phyloP scores from a whole-genome alignment of 192 early-diverging fungal genomes.

The Umbelopsis vinacea region DNA sequence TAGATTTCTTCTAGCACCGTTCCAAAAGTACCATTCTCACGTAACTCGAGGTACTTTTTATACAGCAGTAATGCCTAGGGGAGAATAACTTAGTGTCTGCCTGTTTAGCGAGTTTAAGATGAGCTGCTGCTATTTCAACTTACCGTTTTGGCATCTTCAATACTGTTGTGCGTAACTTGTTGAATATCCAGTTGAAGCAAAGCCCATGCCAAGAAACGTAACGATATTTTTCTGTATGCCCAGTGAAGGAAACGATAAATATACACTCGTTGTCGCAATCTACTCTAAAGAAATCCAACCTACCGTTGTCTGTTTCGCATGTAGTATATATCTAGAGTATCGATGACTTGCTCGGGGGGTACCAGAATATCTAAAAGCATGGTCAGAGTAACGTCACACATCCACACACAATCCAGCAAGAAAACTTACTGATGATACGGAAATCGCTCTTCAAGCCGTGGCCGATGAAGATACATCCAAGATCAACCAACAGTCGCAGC shows the following conservation, averaged over 20 bases:
- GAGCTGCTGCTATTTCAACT: neutral
- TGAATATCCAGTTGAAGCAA: slow-evolving; percentile 86
- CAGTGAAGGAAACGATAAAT: slow-evolving; percentile 16
- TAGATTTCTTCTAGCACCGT: slow-evolving; percentile 84
- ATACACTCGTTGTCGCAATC: neutral
- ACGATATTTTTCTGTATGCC: slow-evolving; percentile 77
- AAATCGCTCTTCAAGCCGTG: slow-evolving; percentile 97
- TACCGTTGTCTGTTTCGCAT: slow-evolving; percentile 78
- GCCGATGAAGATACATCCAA: slow-evolving; percentile 91
- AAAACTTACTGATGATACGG: slow-evolving; percentile 84
- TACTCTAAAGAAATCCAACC: neutral
- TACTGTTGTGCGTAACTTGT: slow-evolving; percentile 86
- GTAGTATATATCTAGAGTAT: slow-evolving; percentile 94
- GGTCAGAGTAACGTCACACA: neutral
- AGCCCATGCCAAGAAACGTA: slow-evolving; percentile 92
- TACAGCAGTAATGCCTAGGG: slow-evolving; percentile 78
- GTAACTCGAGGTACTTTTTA: slow-evolving; percentile 76
- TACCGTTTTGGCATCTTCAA: slow-evolving; percentile 91
- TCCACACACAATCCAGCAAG: neutral
- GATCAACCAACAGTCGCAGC: slow-evolving; percentile 86
- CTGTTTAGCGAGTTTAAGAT: too few species aligned
- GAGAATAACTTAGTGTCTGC: neutral
- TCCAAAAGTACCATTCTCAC: slow-evolving; percentile 68
- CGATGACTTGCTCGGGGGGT: slow-evolving; percentile 84
- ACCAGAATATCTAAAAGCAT: slow-evolving; percentile 74